Evolutionary conservation across 306 rosid genomes (phyloP).

Genomic region (Arachis stenosperma): DNA sequence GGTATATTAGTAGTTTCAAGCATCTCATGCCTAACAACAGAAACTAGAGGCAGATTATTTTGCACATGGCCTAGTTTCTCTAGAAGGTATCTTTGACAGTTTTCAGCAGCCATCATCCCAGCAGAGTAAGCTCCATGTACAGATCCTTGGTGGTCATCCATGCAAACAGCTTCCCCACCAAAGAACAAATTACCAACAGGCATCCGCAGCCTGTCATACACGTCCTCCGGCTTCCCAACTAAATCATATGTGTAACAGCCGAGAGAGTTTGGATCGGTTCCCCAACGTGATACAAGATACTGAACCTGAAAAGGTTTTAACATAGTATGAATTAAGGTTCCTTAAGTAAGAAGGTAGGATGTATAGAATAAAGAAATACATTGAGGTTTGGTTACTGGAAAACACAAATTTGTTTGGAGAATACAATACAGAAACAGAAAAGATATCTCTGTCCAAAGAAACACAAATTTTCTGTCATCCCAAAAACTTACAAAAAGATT

Average conservation of each 20-base stretch:
- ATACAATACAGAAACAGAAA: no score
- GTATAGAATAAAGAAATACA: neutral
- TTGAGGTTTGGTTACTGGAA: no score
- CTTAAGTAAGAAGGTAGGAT: neutral
- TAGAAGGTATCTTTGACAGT: constrained; percentile 44
- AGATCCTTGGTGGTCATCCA: constrained; percentile 70
- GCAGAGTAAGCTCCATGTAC: constrained; percentile 73
- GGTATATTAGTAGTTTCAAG: constrained; percentile 46
- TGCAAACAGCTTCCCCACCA: constrained; percentile 61
- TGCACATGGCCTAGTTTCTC: constrained; percentile 45
- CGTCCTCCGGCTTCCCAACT: constrained; percentile 69
- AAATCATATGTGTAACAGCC: constrained; percentile 75
- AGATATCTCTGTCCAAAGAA: no score
- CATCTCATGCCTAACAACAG: constrained; percentile 48
- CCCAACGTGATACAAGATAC: constrained; percentile 76
- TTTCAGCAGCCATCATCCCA: constrained; percentile 58
- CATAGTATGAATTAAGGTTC: constrained; percentile 36
- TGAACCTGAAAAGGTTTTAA: constrained; percentile 57
- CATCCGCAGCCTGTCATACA: constrained; percentile 69
- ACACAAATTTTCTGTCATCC: no score
- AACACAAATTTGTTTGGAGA: no score
- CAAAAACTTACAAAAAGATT: no score
- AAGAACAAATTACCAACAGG: constrained; percentile 64
- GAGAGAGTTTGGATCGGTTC: constrained; percentile 72
- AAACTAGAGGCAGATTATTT: constrained; percentile 37